Base-by-base conservation (phyloP, 371 early-diverging fungal genomes). In the Mortierella sp. region DNA sequence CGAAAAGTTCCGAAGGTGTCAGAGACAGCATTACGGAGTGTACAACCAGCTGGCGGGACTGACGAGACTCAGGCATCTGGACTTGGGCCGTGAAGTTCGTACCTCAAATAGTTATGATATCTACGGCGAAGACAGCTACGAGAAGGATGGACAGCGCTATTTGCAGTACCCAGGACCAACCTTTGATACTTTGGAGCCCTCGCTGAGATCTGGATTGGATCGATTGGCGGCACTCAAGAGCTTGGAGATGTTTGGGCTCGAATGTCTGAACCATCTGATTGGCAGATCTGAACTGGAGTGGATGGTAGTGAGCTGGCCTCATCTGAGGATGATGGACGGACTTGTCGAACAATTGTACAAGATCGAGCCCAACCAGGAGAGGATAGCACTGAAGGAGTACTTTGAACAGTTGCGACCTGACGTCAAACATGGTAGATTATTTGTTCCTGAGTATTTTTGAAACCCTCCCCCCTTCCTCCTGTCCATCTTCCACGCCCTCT, bases 221-320 rank as follows among this genome's bases (percentile, higher is more conserved):
- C 70, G 44, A 0, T n/a, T 70, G 26, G 44, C n/a, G 0, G 61
- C 63, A 22, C 44, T 47, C n/a, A 45, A 70, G 47, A 5, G 45
- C 24, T n/a, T 70, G 7, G 63, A 70, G 61, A 61, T 70, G 70
- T 45, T 47, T 45, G 70, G 70, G 4, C 61, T 70, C 14, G 63
- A 70, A 14, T 31, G 63, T 5, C 16, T 61, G n/a, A 70, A 70
- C 47, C 63, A 70, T n/a, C 26, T 44, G 63, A 63, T 70, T 24
- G 63, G 61, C 19, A 39, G 14, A 44, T 16, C 24, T 13, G 70
- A 70, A 34, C 13, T 70, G 24, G 63, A 61, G 0, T 70, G 70
- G 70, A 70, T 70, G 70, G 70, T 47, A 5, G n/a, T 37, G 45
- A 70, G 47, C n/a, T 70, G 70, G 70, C 70, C 47, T 10, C 45